These are phyloP conservation scores for Hanseniaspora hatyaiensis DNA, from an alignment of 805 yeast genomes.

Conservation along the genomic window DNA sequence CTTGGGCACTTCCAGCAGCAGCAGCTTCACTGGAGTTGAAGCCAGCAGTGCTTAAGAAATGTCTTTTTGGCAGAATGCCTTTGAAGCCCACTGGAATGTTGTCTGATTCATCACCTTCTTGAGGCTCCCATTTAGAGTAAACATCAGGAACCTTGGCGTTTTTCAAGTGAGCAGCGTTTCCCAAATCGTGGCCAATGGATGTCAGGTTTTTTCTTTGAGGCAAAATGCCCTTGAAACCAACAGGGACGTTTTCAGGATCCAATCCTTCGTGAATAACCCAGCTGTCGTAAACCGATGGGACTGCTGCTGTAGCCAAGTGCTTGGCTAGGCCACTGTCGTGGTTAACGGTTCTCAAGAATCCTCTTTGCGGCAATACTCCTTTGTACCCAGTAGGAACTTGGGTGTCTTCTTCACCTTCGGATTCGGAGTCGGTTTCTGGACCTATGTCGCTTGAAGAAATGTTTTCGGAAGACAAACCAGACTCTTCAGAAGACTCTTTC, in stretches of 20 bases:
- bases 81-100: neutral
- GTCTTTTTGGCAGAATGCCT: slow-evolving; percentile 3
- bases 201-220: slow-evolving; percentile 4
- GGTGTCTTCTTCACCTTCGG: slow-evolving; percentile 1
- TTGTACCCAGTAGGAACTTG: slow-evolving; percentile 8
- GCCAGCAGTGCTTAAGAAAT: neutral
- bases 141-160: slow-evolving; percentile 93
- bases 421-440: slow-evolving; percentile 14
- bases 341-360: slow-evolving; percentile 7
- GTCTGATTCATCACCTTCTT: neutral
- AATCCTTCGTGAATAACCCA: slow-evolving; percentile 12
- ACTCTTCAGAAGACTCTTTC: slow-evolving; percentile 9
- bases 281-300: slow-evolving; percentile 2
- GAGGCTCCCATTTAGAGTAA: neutral
- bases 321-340: neutral
- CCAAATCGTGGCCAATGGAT: neutral
- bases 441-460: slow-evolving; percentile 14
- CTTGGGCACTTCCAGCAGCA: neutral
- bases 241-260: slow-evolving; percentile 1
- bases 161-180: slow-evolving; percentile 46
- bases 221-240: slow-evolving; percentile 5
- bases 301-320: neutral
- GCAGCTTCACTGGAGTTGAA: neutral
- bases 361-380: slow-evolving; percentile 13
- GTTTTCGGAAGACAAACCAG: neutral